Conservation (phyloP, 2,329 filamentous ascomycete species). For the Lecanosticta acicola region DNA sequence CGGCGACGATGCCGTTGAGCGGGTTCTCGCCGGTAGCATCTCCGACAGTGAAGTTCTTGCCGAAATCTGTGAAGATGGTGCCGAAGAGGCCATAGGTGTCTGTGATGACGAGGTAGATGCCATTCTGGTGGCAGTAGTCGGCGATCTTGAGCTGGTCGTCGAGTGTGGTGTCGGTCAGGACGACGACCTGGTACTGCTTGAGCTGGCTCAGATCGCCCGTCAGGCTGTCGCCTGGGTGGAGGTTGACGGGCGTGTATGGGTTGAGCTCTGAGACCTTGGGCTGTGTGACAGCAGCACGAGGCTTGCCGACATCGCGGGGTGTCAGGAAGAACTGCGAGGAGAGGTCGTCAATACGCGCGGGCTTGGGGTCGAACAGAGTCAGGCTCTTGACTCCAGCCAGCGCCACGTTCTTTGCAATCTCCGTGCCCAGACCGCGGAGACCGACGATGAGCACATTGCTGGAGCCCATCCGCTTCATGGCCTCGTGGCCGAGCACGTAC, state of each 20-base stretch:
- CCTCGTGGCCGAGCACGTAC: constrained; percentile 68
- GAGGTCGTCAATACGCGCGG: constrained; percentile 77
- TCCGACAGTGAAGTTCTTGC: constrained; percentile 83
- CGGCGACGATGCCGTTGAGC: constrained; percentile 80
- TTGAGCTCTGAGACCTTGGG: constrained; percentile 92
- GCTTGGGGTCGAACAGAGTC: constrained; percentile 83
- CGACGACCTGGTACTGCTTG: constrained; percentile 86
- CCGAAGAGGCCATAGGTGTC: constrained; percentile 94
- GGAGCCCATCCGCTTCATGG: constrained; percentile 98
- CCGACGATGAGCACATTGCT: constrained; percentile 92
- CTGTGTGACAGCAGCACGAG: constrained; percentile 77
- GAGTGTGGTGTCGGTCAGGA: constrained; percentile 78
- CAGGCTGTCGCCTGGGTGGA: constrained; percentile 62
- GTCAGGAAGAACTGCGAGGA: constrained; percentile 97
- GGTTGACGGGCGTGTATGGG: constrained; percentile 83
- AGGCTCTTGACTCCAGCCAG: constrained; percentile 97
- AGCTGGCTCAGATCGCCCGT: constrained; percentile 72
- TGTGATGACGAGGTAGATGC: constrained; percentile 80
- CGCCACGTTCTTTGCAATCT: constrained; percentile 98
- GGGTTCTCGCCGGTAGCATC: constrained; percentile 89
- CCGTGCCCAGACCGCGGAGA: constrained; percentile 88
- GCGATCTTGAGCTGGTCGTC: constrained; percentile 76
- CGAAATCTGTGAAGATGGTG: constrained; percentile 95
- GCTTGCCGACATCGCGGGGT: constrained; percentile 82
- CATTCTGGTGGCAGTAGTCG: constrained; percentile 90